Evolutionary conservation across 306 rosid genomes (phyloP).

Genomic region (Trifolium fragiferum): DNA sequence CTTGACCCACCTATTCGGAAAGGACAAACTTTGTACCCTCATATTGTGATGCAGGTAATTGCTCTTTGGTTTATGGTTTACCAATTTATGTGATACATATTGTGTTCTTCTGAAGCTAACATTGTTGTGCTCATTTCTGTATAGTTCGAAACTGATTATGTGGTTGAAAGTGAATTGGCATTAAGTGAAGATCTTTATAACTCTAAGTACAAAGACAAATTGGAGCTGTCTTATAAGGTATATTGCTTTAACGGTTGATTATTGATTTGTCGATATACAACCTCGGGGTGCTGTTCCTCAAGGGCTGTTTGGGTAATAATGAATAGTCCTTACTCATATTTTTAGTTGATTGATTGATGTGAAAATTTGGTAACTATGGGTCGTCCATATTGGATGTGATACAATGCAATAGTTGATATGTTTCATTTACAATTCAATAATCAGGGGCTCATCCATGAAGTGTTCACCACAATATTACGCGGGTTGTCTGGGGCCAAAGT

Average conservation of each 20-base stretch:
- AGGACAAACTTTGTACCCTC: constrained; percentile 98
- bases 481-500: constrained; percentile 90
- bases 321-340: background rate
- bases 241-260: constrained; percentile 29
- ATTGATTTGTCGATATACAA: background rate
- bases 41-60: constrained; percentile 96
- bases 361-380: constrained; percentile 1
- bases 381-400: constrained; percentile 14
- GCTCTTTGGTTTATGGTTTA: constrained; percentile 31
- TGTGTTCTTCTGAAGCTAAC: constrained; percentile 26
- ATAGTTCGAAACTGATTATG: constrained; percentile 89
- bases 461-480: constrained; percentile 88
- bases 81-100: constrained; percentile 26
- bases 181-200: constrained; percentile 76
- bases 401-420: constrained; percentile 31
- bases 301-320: constrained; percentile 28
- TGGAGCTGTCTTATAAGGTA: constrained; percentile 93
- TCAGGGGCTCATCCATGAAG: constrained; percentile 97
- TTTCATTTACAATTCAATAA: constrained; percentile 40
- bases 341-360: constrained; percentile 29
- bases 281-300: constrained; percentile 8
- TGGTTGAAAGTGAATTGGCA: constrained; percentile 75
- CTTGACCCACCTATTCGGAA: constrained; percentile 99
- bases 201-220: constrained; percentile 88
- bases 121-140: constrained; percentile 28